Evolutionary conservation across 2,329 filamentous ascomycete genomes (phyloP), one percentile per base, ranked within the genome.

Genomic region (Tolypocladium nubicola): DNA sequence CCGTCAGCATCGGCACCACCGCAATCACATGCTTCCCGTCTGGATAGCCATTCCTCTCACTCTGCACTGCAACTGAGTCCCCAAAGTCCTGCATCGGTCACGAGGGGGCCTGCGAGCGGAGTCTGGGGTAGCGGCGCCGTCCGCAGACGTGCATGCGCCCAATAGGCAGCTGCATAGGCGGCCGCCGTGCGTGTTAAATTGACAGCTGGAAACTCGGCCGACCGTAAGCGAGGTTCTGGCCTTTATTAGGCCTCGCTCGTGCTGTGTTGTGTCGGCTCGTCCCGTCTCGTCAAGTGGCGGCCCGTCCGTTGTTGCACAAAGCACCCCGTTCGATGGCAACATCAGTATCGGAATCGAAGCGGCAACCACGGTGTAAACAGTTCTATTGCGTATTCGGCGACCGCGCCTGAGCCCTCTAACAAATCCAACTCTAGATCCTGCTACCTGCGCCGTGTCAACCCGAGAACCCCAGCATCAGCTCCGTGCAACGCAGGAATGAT

Each of bases 381-480:
- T 52, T 50, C 47, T 52, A 52, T 52, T 52, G 19, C 30, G 26
- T 35, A 26, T 3, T 50, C 47, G 10, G 47, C 47, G 47, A 50
- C 30, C 26, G 30, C 16, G 30, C 47, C 47, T 21, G 30, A 8
- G 26, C 11, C 47, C 10, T 37, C 47, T 33, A 33, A 11, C 45
- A 21, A 13, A 37, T 63, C 60, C 61, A 59, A 58, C 33, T 49
- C 59, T 62, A 67, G 55, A 68, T 67, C 65, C 66, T 67, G 58
- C 66, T 66, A 61, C 61, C 65, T 68, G 56, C 61, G 60, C 65
- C 64, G 59, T 62, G 63, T 56, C 55, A 66, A 65, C 57, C 45
- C 55, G 21, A 38, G 35, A 52, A 50, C n/a, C n/a, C 19, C 47
- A 52, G 30, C 45, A n/a, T 16, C 47, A 35, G 47, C 30, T 49